Evolutionary conservation across 164 flowering plant genomes (phyloP).

Genomic region (Macadamia tetraphylla): DNA sequence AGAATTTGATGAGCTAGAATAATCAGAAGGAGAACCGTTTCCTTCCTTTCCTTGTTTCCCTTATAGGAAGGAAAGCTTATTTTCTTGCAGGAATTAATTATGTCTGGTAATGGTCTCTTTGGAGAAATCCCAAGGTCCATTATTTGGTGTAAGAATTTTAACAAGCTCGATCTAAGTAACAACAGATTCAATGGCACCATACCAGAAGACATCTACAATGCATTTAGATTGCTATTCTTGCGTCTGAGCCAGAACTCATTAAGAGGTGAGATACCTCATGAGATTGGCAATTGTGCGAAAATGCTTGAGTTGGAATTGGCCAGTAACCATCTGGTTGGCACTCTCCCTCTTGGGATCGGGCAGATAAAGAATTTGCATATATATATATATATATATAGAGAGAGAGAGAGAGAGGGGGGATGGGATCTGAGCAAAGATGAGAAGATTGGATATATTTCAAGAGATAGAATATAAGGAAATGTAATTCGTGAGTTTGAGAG

Average conservation of each 20-base stretch:
- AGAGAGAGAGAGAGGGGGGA: too few relatives aligned
- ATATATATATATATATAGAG: neutral
- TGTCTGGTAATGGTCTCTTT: conserved; percentile 68
- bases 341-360: conserved; percentile 86
- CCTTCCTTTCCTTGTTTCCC: too few relatives aligned
- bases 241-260: conserved; percentile 69
- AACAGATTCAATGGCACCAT: conserved; percentile 85
- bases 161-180: conserved; percentile 82
- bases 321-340: conserved; percentile 75
- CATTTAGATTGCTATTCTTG: conserved; percentile 70
- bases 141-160: conserved; percentile 65
- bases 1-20: too few relatives aligned
- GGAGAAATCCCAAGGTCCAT: conserved; percentile 81
- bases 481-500: too few relatives aligned
- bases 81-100: conserved; percentile 80
- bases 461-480: too few relatives aligned
- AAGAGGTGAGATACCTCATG: conserved; percentile 75
- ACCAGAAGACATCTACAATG: conserved; percentile 62
- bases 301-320: conserved; percentile 79
- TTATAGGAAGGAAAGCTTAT: conserved; percentile 39
- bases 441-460: too few relatives aligned
- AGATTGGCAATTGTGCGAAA: conserved; percentile 77
- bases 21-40: too few relatives aligned
- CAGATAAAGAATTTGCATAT: conserved; percentile 79
- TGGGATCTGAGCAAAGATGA: too few relatives aligned